Base-by-base conservation (phyloP, 306 rosid species). In the Crotalaria pallida region DNA sequence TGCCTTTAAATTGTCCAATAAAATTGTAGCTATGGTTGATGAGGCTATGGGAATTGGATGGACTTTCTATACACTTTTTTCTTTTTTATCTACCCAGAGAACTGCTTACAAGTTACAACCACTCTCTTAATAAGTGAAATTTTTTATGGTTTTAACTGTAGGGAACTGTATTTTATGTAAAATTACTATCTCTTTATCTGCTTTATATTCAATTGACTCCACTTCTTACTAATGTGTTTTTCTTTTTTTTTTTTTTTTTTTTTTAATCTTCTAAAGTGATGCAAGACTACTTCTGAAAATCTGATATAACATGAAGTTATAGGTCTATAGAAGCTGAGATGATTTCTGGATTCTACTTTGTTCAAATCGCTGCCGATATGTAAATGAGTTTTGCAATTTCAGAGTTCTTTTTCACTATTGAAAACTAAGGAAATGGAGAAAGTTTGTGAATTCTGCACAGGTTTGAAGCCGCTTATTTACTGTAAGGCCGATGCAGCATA, bases 401-500 rank as follows among this genome's bases (percentile, higher is more conserved):
- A 6, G 56, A 69, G 55, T 13, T 55, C 45, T 33, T 48, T 73
- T 69, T 58, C 9, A 26, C 75, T 23, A 24, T 69, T 73, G 41
- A 44, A 45, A 15, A 45, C 65, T 55, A 16, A 75, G 60, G 80
- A 76, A 85, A 93, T 93, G 94, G 87, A 90, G 82, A 93, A 79
- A 79, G 70, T 76, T 40, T 88, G 97, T 66, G 97, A 93, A 36
- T 93, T 90, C 77, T 93, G 98, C 88, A 71, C 69, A 58, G 78
- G 72, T 45, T 56, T 78, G 74, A 90, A 90, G 84, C 89, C 97
- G 53, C 84, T 87, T 57, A 85, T 90, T 66, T 93, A 86, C 82
- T 93, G 98, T 59, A 84, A 81, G 61, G 86, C 98, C 5, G 98
- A 93, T 84, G 87, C 87, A 69, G 98, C 97, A 38, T 82, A 79